A percentile compares a stretch with the other conserved stretches of the same genome.
phyloP scores from a whole-genome alignment of 1,284 basidiomycete genomes.

The Coniferiporia weirii region DNA sequence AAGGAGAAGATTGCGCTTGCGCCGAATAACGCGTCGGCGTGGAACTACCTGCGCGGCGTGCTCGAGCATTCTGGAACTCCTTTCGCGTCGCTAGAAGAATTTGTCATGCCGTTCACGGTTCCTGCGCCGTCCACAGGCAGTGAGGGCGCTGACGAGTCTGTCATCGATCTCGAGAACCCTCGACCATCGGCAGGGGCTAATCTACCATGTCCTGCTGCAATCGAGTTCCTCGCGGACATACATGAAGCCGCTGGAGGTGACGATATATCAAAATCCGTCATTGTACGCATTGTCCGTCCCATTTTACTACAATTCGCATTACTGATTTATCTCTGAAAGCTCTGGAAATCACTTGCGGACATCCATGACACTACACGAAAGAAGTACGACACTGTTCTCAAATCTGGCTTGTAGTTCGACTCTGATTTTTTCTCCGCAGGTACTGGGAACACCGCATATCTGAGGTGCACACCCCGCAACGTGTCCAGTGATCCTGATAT shows the following conservation, averaged over 20 bases:
- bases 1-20: slow-evolving; percentile 80
- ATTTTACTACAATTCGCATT: slow-evolving; percentile 9
- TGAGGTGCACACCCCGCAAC: slow-evolving; percentile 28
- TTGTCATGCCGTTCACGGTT: slow-evolving; percentile 61
- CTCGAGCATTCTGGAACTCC: slow-evolving; percentile 57
- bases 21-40: slow-evolving; percentile 88
- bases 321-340: slow-evolving; percentile 30
- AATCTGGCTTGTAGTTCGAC: slow-evolving; percentile 17
- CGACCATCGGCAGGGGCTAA: slow-evolving; percentile 61
- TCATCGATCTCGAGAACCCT: slow-evolving; percentile 73
- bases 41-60: slow-evolving; percentile 89
- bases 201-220: slow-evolving; percentile 68
- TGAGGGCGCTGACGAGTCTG: not conserved
- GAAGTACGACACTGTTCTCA: slow-evolving; percentile 44
- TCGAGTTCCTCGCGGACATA: slow-evolving; percentile 85
- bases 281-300: slow-evolving; percentile 33
- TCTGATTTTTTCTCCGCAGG: slow-evolving; percentile 40
- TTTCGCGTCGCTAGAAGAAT: slow-evolving; percentile 49
- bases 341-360: slow-evolving; percentile 68
- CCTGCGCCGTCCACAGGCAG: slow-evolving; percentile 29
- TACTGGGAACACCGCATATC: slow-evolving; percentile 41
- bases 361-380: slow-evolving; percentile 76
- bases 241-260: slow-evolving; percentile 41
- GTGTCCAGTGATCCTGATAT: too few species aligned
- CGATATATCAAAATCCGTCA: slow-evolving; percentile 42